Percentiles rank a stretch among this genome's conserved stretches.
These are phyloP conservation scores for Geranomyces michiganensis DNA, from an alignment of 192 early-diverging fungal species.

Conservation along the genomic window DNA sequence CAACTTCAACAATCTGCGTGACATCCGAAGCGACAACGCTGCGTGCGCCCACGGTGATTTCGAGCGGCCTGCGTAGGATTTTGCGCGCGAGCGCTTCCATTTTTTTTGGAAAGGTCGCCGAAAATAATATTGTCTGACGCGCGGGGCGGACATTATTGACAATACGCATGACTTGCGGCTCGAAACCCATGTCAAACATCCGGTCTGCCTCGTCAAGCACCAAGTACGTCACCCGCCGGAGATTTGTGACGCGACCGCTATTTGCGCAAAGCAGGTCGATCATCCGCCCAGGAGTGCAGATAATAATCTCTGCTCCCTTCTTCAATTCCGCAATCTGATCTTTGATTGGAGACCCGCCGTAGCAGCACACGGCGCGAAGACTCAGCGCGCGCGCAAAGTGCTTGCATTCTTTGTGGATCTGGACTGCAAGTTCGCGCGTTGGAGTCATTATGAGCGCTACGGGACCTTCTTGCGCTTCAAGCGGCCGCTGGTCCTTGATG, in stretches of 20 bases:
- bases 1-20: conserved; percentile 86
- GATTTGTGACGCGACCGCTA: conserved; percentile 68
- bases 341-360: conserved; percentile 95
- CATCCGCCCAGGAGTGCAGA: conserved; percentile 93
- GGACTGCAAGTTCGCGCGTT: conserved; percentile 96
- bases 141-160: conserved; percentile 82
- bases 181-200: conserved; percentile 99
- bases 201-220: conserved; percentile 97
- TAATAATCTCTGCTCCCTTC: conserved; percentile 92
- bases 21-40: conserved; percentile 88
- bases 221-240: conserved; percentile 69
- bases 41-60: conserved; percentile 94
- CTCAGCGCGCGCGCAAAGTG: conserved; percentile 85
- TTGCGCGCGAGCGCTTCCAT: conserved; percentile 97
- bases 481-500: conserved; percentile 79
- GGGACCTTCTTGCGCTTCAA: conserved; percentile 95
- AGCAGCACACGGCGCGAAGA: conserved; percentile 91
- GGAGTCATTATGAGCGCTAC: conserved; percentile 95
- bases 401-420: conserved; percentile 89
- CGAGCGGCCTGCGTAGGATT: conserved; percentile 84
- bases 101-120: conserved; percentile 98
- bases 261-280: conserved; percentile 86
- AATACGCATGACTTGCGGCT: conserved; percentile 96
- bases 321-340: conserved; percentile 94
- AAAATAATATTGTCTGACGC: conserved; percentile 97